Evolutionary conservation across 225 moss, liverwort and hornwort species (phyloP).

Genomic region (Marchantia polymorpha): DNA sequence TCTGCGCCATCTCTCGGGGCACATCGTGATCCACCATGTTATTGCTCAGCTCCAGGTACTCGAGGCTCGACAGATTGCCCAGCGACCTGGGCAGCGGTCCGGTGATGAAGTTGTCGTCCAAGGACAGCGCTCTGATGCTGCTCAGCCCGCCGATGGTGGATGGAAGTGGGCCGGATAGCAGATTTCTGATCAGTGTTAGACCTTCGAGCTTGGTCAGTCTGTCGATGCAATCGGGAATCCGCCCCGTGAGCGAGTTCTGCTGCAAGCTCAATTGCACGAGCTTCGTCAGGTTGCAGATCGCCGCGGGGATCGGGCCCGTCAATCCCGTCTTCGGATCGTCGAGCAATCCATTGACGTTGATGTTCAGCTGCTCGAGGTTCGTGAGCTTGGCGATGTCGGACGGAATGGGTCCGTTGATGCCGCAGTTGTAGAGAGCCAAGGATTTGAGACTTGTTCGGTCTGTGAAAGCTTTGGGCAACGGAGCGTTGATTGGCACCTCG

Average conservation of each 20-base stretch:
- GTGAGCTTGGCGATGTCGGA: slow-evolving; percentile 1
- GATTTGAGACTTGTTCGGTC: background rate
- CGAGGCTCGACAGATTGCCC: background rate
- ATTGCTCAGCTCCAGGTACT: slow-evolving; percentile 2
- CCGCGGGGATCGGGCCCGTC: slow-evolving; percentile 9
- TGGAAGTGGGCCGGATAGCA: slow-evolving; percentile 19
- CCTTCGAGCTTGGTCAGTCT: background rate
- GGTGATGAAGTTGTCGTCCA: slow-evolving; percentile 17
- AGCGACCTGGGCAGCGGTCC: slow-evolving; percentile 19
- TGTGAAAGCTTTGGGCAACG: background rate
- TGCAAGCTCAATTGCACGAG: background rate
- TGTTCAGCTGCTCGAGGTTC: background rate
- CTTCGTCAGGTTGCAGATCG: slow-evolving; percentile 17
- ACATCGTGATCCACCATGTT: slow-evolving; percentile 8
- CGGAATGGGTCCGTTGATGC: slow-evolving; percentile 1
- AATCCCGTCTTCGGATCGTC: slow-evolving; percentile 5
- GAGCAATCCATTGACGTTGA: background rate
- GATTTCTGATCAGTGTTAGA: slow-evolving; percentile 1
- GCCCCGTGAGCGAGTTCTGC: background rate
- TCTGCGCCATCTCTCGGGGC: background rate
- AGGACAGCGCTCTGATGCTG: background rate
- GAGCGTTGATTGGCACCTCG: background rate
- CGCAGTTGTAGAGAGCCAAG: background rate
- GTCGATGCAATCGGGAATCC: slow-evolving; percentile 19
- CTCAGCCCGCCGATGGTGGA: background rate